phyloP scores from a whole-genome alignment of 2,329 filamentous ascomycete species.

The Monosporascus sp. region DNA sequence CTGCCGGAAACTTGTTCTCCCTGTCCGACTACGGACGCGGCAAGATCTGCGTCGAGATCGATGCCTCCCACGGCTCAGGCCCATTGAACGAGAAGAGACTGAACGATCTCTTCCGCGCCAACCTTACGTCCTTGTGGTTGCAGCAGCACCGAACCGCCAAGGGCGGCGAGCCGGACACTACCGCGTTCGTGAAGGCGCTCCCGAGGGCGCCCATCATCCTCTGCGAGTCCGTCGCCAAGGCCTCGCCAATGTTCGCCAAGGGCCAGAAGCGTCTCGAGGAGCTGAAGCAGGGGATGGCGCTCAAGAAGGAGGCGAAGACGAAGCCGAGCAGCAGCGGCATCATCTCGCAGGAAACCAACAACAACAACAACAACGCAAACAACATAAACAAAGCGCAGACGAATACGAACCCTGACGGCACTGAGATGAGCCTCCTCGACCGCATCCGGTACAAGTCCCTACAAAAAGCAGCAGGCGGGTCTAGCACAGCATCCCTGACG shows the following conservation, averaged over 20 bases:
- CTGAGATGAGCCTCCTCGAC: conserved; percentile 66
- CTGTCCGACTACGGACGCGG: conserved; percentile 38
- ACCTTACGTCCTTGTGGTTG: conserved; percentile 43
- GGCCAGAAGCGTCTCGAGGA: conserved; percentile 66
- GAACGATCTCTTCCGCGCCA: conserved; percentile 49
- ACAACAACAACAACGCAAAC: background rate
- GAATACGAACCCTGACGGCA: conserved; percentile 36
- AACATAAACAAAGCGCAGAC: conserved; percentile 18
- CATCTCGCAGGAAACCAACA: background rate
- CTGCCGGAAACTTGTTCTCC: conserved; percentile 16
- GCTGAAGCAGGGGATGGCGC: conserved; percentile 57
- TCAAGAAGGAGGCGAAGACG: conserved; percentile 38
- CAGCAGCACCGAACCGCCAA: conserved; percentile 21
- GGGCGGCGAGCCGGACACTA: conserved; percentile 27
- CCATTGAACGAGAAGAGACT: conserved; percentile 47
- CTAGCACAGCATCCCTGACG: conserved; percentile 39
- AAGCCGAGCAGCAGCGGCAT: conserved; percentile 24
- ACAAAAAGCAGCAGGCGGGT: conserved; percentile 40
- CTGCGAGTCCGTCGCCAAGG: conserved; percentile 47
- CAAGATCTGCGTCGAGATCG: conserved; percentile 55
- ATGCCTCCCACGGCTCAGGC: conserved; percentile 28
- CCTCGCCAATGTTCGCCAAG: conserved; percentile 56
- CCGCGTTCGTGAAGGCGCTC: conserved; percentile 51
- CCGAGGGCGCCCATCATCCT: conserved; percentile 50
- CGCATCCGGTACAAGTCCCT: conserved; percentile 69